A percentile compares a stretch with the other conserved stretches of the same genome.
Conservation (phyloP, 805 yeast genomes). For the Ogataea degrootiae region DNA sequence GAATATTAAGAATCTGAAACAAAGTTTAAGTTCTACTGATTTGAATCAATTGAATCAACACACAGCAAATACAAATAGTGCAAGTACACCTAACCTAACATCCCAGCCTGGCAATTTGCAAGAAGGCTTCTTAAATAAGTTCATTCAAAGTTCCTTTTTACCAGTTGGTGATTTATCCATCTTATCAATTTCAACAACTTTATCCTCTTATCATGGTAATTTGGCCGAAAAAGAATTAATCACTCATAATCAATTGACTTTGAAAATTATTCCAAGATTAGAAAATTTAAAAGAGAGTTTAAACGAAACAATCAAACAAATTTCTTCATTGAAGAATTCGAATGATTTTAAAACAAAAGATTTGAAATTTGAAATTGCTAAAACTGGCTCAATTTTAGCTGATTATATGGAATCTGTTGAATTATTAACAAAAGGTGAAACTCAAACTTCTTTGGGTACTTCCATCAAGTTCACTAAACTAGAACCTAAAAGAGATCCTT, state of each 20-base stretch:
- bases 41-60: conserved; percentile 19
- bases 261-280: conserved; percentile 46
- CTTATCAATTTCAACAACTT: conserved; percentile 28
- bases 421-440: conserved; percentile 33
- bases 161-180: conserved; percentile 36
- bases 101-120: conserved; percentile 1
- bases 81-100: too few relatives aligned
- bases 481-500: conserved; percentile 49
- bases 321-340: conserved; percentile 42
- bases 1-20: conserved; percentile 19
- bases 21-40: conserved; percentile 17
- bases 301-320: conserved; percentile 50
- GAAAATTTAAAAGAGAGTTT: conserved; percentile 52
- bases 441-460: conserved; percentile 29
- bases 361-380: conserved; percentile 55
- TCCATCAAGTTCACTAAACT: conserved; percentile 19
- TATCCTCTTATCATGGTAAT: conserved; percentile 27
- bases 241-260: conserved; percentile 46
- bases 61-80: too few relatives aligned
- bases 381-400: conserved; percentile 52
- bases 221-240: conserved; percentile 42
- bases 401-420: conserved; percentile 43
- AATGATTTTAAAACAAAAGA: conserved; percentile 55
- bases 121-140: conserved; percentile 32
- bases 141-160: conserved; percentile 44